phyloP scores from a whole-genome alignment of 495 filamentous ascomycete genomes.

The Penicillium odoratum region DNA sequence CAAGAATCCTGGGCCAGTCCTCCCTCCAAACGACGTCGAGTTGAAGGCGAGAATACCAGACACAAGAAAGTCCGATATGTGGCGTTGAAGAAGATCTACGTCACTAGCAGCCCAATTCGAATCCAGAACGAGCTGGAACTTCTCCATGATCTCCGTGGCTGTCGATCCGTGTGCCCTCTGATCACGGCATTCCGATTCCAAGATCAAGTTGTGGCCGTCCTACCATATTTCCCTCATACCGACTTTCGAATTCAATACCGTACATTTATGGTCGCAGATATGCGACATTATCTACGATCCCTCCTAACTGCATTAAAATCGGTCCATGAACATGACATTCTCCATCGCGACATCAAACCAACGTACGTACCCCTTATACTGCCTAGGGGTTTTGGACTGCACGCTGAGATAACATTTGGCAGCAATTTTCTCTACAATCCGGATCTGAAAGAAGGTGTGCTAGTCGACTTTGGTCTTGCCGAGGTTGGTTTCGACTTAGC shows the following conservation, averaged over 20 bases:
- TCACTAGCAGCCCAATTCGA: conserved; percentile 87
- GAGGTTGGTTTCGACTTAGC: conserved; percentile 50
- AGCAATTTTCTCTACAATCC: conserved; percentile 95
- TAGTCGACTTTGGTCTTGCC: conserved; percentile 95
- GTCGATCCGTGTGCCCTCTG: conserved; percentile 82
- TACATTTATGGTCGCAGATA: conserved; percentile 78
- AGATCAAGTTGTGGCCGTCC: conserved; percentile 91
- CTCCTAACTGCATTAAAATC: conserved; percentile 81
- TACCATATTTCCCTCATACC: conserved; percentile 92
- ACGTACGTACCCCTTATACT: conserved; percentile 51
- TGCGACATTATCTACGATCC: conserved; percentile 83
- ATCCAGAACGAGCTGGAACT: conserved; percentile 98
- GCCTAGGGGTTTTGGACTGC: neutral
- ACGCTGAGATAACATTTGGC: conserved; percentile 15
- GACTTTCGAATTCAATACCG: conserved; percentile 97
- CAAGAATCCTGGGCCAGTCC: conserved; percentile 63
- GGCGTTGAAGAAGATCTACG: conserved; percentile 98
- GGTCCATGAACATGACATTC: conserved; percentile 78
- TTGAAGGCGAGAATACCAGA: conserved; percentile 34
- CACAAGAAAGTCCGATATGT: conserved; percentile 68
- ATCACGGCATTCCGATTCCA: conserved; percentile 93
- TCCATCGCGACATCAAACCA: conserved; percentile 99
- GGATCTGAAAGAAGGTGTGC: conserved; percentile 73
- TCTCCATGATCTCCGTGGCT: conserved; percentile 84
- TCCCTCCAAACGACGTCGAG: conserved; percentile 50